Evolutionary conservation across 768 basidiomycete genomes (phyloP), one percentile per base, ranked within the genome.

Genomic region (Mycena alexandri): DNA sequence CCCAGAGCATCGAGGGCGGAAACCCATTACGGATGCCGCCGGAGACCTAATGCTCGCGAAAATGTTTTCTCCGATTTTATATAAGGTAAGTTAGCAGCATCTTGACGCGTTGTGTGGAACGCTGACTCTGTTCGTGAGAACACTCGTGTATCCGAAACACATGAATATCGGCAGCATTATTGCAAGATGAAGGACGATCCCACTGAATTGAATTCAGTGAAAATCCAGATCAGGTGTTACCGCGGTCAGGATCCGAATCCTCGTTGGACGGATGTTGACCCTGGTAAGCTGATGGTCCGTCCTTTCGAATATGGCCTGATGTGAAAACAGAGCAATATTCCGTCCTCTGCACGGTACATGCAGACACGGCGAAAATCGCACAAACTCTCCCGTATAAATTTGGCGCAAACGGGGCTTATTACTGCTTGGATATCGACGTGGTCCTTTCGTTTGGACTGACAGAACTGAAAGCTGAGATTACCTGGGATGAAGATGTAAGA

Each of bases 381-480:
- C 22, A 25, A 24, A 29, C 12, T 5, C 61, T 53, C 8, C n/a
- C 8, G 17, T 24, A 2, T 10, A 24, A 13, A 42, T 5, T 9
- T 24, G 61, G 52, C 16, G 3, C 38, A n/a, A n/a, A 14, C 16
- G 61, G 61, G 24, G 13, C 9, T n/a, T 73, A 75, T 56, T 75
- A 75, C 52, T 1, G 22, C 19, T 10, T 71, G 12, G 69, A 75
- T 12, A 82, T 77, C 60, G 76, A 79, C 12, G 75, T 84, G 42
- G 74, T 83, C 34, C 71, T 85, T 52, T 76, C 71, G 63, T 82
- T 81, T 47, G 84, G 83, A 1, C 61, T 80, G 50, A 82, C 82
- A 0, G 83, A 84, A 55, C 29, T 83, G n/a, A 76, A 80, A 47
- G 82, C 83, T 0, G 79, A 82, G 46, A 76, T 84, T 19, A 63